Base-by-base conservation (phyloP, 208 protist species). In the Jaenimonas drosophilae region DNA sequence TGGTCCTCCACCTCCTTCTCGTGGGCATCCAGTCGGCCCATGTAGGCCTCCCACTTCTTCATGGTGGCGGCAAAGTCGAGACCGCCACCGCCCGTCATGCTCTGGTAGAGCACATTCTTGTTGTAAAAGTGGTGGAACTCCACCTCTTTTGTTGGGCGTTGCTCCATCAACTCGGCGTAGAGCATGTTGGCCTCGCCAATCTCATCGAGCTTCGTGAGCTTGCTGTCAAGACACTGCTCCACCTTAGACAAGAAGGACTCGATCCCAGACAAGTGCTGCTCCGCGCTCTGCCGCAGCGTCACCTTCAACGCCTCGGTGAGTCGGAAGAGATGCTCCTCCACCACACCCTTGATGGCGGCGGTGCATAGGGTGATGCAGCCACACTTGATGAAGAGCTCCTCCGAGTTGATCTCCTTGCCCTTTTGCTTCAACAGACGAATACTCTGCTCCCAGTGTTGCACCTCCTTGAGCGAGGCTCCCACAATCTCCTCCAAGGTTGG, bases 401-500 rank as follows among this genome's bases (percentile, higher is more conserved):
- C 76, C 30, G 74, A 47, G 59, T 96, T 95, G 42, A 95, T 91
- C 47, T 98, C 92, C 65, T 95, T 94, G 21, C 85, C 87, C 58
- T 96, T 96, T 49, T 93, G 70, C 68, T 97, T 97, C 11, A 98
- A 68, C 43, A 97, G 60, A 6, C 87, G 85, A 47, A 97, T 89
- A 55, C 94, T 96, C 61, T 87, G 75, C 62, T 98, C 94, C 86
- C 84, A 98, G 48, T 98, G 88, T 44, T 81, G 73, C n/a, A 95
- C 88, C 55, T 97, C 83, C 2, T 62, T 84, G 30, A 98, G 54
- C 23, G 88, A 61, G 43, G 78, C 55, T 19, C 71, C 70, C 9
- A 96, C 87, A 54, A 97, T 89, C 20, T 80, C 70, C 56, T 97
- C 90, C 3, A 97, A 41, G 19, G 79, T 65, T 1, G 83, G 83